A percentile compares a stretch with the other conserved stretches of the same genome.
phyloP scores from a whole-genome alignment of 192 early-diverging fungal genomes.

The Rhizophagus sp. region DNA sequence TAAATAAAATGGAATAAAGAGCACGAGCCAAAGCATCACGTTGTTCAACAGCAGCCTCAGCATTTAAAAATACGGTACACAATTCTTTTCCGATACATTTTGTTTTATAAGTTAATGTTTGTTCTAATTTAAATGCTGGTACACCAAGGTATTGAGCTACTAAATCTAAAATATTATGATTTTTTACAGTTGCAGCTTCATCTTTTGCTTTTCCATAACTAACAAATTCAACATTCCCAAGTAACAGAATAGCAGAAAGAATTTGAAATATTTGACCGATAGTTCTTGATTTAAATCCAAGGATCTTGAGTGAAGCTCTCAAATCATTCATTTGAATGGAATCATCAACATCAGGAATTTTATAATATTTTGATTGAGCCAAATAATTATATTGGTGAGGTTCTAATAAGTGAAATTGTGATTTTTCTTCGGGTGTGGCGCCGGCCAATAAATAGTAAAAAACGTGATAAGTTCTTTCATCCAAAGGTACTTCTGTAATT shows the following conservation, averaged over 20 bases:
- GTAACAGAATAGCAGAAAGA: conserved; percentile 85
- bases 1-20: conserved; percentile 87
- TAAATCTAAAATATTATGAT: conserved; percentile 69
- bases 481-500: conserved; percentile 57
- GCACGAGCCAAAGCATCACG: conserved; percentile 79
- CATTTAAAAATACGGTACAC: conserved; percentile 88
- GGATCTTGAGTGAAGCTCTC: conserved; percentile 57
- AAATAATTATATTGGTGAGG: conserved; percentile 55
- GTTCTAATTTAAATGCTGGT: conserved; percentile 54
- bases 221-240: conserved; percentile 87
- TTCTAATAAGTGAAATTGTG: conserved; percentile 60
- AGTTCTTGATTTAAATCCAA: conserved; percentile 65
- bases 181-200: conserved; percentile 75
- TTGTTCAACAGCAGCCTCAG: conserved; percentile 72
- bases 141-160: conserved; percentile 84
- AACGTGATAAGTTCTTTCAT: conserved; percentile 66
- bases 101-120: conserved; percentile 77
- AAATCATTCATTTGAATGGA: conserved; percentile 64
- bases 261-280: conserved; percentile 81
- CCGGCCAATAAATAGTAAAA: conserved; percentile 88
- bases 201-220: conserved; percentile 58
- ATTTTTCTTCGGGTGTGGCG: conserved; percentile 70
- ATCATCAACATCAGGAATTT: conserved; percentile 48
- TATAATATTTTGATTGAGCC: conserved; percentile 38
- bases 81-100: conserved; percentile 81